These are phyloP conservation scores for Lachnellula willkommii DNA, from an alignment of 2,329 filamentous ascomycete genomes.

Conservation along the genomic window DNA sequence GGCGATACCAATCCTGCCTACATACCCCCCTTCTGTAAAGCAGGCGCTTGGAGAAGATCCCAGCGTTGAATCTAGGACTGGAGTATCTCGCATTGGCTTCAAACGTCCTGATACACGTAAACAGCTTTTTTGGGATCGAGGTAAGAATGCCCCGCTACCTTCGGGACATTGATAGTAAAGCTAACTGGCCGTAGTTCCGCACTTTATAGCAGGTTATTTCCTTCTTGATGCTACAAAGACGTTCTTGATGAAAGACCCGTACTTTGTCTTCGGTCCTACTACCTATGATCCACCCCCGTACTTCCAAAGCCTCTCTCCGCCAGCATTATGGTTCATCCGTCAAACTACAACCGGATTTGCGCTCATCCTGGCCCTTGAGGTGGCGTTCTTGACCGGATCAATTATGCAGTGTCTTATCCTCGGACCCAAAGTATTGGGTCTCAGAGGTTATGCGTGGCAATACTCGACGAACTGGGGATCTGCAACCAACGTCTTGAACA, in stretches of 20 bases:
- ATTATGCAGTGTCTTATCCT: conserved; percentile 49
- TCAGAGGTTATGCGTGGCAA: conserved; percentile 54
- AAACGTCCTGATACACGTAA: conserved; percentile 38
- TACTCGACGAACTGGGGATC: conserved; percentile 56
- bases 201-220: conserved; percentile 55
- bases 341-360: conserved; percentile 49
- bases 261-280: conserved; percentile 58
- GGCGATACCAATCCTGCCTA: conserved; percentile 46
- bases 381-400: conserved; percentile 56
- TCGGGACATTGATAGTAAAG: no score
- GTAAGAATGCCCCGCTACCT: no score
- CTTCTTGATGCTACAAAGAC: conserved; percentile 65
- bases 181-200: conserved; percentile 34
- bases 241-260: conserved; percentile 69
- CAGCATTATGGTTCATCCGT: conserved; percentile 50
- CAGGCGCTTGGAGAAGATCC: conserved; percentile 34
- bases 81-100: conserved; percentile 43
- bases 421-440: conserved; percentile 45
- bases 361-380: conserved; percentile 55
- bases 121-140: conserved; percentile 38
- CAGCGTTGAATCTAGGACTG: conserved; percentile 20
- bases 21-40: conserved; percentile 40
- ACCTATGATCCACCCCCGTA: conserved; percentile 40
- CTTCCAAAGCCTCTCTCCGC: conserved; percentile 38
- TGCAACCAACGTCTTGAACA: conserved; percentile 51